Evolutionary conservation across 2,329 filamentous ascomycete species (phyloP), one percentile per base, ranked within the genome.

Genomic region (Exophiala alcalophila): DNA sequence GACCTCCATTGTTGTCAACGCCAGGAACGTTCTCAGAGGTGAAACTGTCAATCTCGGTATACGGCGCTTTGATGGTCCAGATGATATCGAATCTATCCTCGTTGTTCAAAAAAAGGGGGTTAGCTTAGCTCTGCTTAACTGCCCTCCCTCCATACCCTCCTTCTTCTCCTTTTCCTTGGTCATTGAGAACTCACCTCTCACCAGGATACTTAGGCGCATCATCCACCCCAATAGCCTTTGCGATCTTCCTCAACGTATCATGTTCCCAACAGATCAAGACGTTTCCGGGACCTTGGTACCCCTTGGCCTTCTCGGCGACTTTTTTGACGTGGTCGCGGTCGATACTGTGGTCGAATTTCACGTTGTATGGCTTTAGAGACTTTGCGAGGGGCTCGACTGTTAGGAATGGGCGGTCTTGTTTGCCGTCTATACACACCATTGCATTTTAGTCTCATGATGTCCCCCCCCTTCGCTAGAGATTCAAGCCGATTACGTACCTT

Each of bases 241-340:
- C 72, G 52, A 82, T 74, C 47, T 76, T 66, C 23, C 65, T 70
- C 33, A 81, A 58, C 12, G 64, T 62, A 37, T 70, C 64, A 57
- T 82, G 78, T 54, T 81, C 72, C 78, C 78, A 81, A 63, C 77
- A 80, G 44, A 82, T 74, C 30, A 83, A 59, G 32, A 83, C 74
- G 50, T 82, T 82, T 2, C 75, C 76, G 0, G 58, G 44, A 0
- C 74, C 73, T 0, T 55, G 42, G 47, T 77, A 79, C 4, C 52
- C 50, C 1, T 73, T 53, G 1, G 81, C 70, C 0, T 65, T 65
- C 4, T 76, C 59, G 15, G 65, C 65, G 12, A 81, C 78, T 45
- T 78, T 81, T 4, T 70, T 60, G 4, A 65, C 51, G 48, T 82
- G 74, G 46, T 78, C 73, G 10, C 77, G 70, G 42, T 74, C 70